Base-by-base conservation (phyloP, 169 alveolate species). In the Eimeria zaria region DNA sequence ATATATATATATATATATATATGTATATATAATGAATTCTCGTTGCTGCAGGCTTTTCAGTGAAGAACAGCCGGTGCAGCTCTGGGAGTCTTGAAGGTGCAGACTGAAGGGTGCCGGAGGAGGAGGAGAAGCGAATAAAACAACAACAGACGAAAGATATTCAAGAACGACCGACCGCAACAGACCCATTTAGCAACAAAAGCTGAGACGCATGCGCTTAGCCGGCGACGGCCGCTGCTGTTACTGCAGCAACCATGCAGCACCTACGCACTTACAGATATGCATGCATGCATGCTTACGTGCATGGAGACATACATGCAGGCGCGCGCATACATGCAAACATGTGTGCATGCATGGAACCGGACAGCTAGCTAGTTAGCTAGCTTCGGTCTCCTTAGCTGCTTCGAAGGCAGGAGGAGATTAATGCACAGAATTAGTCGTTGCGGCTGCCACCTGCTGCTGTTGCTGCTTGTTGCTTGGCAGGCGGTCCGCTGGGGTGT, bases 41-140 rank as follows among this genome's bases (percentile, higher is more conserved):
- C 67, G 6, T 12, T 58, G 74, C 41, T 20, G 74, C 78, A 84
- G 91, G 91, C 76, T 55, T 84, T 46, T 84, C 91, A 55, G 91
- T 84, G 67, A 84, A 84, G 41, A 84, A 84, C 91, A 84, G 76
- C 76, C 91, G 91, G 58, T 84, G 62, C 91, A 44, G 91, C 55
- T 53, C 58, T 58, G 91, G 91, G 51, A 44, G 69, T 20, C 91
- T 84, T 22, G 91, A 84, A 69, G 91, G 91, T 51, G 91, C 76
- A 41, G 91, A 84, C 58, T 84, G 62, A 58, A 9, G 36, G 41
- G 22, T 64, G 1, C 74, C n/a, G n/a, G n/a, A 27, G 41, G n/a
- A 2, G 74, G 20, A 27, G 74, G 8, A 36, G 18, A 74, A 3
- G 51, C 60, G 16, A 18, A 1, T 46, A n/a, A 18, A 44, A 33